Evolutionary conservation across 2,329 filamentous ascomycete genomes (phyloP), one percentile per base, ranked within the genome.

Genomic region (Xylaria arbuscula): DNA sequence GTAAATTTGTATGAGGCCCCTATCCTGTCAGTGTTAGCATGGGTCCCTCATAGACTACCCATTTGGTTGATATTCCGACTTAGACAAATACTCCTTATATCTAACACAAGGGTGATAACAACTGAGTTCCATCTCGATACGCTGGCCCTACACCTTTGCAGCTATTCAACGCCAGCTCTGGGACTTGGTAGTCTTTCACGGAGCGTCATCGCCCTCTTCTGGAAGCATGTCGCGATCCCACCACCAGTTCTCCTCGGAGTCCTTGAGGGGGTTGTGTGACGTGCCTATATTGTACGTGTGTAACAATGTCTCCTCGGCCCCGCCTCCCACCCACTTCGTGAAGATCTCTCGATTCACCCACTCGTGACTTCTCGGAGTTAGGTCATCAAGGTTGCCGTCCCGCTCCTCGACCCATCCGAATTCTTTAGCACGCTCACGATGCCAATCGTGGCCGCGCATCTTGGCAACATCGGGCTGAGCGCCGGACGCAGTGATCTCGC

Each of bases 391-490:
- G 9, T n/a, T 58, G 24, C 56, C 56, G 40, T 58, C 56, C 17
- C 56, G 50, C 38, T 56, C 50, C 36, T 63, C 60, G 5, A 55
- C 15, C 60, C 60, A 62, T 13, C 60, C 60, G 17, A 63, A 24
- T 32, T 47, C 32, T 24, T 45, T 24, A 15, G 60, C 60, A 17
- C 32, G 9, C 36, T 19, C 19, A 2, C 51, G 40, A 64, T 64
- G 24, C 38, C 51, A n/a, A n/a, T 38, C 42, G 32, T 45, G 28
- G 15, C 47, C 48, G 17, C 59, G 19, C 17, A 54, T 2, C 34
- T 62, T 53, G 48, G 60, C 7, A 15, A 55, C 34, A 19, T 62
- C 36, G 28, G 51, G 61, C 22, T 48, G 38, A 22, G 45, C 9
- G n/a, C 61, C 61, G 22, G 15, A 15, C 15, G 61, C 61, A 17